phyloP scores from a whole-genome alignment of 1,139 yeast genomes.

The Nakaseomyces nivariensis region DNA sequence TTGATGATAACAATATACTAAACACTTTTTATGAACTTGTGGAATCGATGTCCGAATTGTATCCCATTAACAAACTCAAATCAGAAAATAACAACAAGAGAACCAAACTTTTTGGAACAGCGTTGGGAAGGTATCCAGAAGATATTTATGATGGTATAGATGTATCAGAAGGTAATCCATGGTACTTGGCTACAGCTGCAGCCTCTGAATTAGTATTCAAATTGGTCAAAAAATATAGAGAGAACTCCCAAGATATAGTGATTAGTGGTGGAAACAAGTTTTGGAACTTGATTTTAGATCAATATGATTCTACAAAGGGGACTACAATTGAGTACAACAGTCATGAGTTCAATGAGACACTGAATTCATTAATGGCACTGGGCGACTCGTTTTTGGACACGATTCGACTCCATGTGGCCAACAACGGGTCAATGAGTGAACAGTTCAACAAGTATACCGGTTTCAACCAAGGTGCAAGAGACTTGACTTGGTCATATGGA shows the following conservation, averaged over 20 bases:
- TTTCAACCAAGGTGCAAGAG: slow-evolving; percentile 75
- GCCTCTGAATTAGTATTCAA: slow-evolving; percentile 45
- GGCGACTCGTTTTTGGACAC: slow-evolving; percentile 73
- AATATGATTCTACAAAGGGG: not conserved
- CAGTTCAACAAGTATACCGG: slow-evolving; percentile 79
- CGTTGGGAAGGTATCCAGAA: slow-evolving; percentile 88
- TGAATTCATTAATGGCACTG: slow-evolving; percentile 41
- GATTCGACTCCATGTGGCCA: slow-evolving; percentile 60
- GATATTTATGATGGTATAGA: slow-evolving; percentile 80
- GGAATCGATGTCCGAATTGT: slow-evolving; percentile 58
- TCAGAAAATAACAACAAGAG: slow-evolving; percentile 31
- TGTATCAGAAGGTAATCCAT: slow-evolving; percentile 77
- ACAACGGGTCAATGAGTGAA: slow-evolving; percentile 75
- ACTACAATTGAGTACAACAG: slow-evolving; percentile 33
- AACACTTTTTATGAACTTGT: slow-evolving; percentile 52
- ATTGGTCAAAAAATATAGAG: slow-evolving; percentile 30
- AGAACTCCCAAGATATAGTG: slow-evolving; percentile 29
- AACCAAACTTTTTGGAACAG: slow-evolving; percentile 40
- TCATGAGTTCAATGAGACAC: slow-evolving; percentile 36
- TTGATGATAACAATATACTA: slow-evolving; percentile 44
- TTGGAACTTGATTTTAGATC: slow-evolving; percentile 21
- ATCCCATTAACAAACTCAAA: slow-evolving; percentile 55
- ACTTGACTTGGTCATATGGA: slow-evolving; percentile 88
- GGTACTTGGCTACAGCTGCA: slow-evolving; percentile 83
- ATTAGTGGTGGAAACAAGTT: slow-evolving; percentile 19